Conservation (phyloP, 2,329 filamentous ascomycete species). For the Xylariaceae sp. region DNA sequence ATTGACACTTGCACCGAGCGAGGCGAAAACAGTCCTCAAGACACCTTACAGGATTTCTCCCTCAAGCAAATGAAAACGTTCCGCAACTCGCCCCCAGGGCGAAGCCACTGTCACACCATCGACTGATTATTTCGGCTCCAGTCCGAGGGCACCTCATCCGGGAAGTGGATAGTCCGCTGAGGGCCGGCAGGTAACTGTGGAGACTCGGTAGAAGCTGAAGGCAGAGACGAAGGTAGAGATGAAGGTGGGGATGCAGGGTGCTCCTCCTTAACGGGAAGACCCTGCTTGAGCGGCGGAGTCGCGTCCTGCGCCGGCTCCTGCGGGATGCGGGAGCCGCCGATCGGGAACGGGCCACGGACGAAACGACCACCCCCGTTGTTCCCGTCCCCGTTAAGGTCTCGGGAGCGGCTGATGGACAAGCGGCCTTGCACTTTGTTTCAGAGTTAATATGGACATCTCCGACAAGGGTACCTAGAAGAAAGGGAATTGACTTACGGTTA, state of each 20-base stretch:
- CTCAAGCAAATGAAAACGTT: neutral
- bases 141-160: conserved; percentile 33
- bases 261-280: conserved; percentile 1
- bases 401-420: conserved; percentile 18
- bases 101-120: neutral
- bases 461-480: neutral
- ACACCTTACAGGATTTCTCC: neutral
- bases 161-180: conserved; percentile 41
- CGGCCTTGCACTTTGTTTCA: neutral
- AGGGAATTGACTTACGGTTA: conserved; percentile 6
- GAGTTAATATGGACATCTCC: neutral
- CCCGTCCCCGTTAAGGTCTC: conserved; percentile 5
- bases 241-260: too few relatives aligned
- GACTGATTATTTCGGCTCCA: neutral
- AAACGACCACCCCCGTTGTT: conserved; percentile 14
- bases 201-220: conserved; percentile 13
- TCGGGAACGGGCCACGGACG: conserved; percentile 34
- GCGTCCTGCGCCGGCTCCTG: conserved; percentile 1
- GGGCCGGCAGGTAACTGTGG: conserved; percentile 16
- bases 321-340: conserved; percentile 36
- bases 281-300: neutral
- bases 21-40: too few relatives aligned
- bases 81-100: neutral
- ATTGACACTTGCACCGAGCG: too few relatives aligned
- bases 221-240: neutral